phyloP scores from a whole-genome alignment of 176 grass and related monocot species.

The Ananas comosus region DNA sequence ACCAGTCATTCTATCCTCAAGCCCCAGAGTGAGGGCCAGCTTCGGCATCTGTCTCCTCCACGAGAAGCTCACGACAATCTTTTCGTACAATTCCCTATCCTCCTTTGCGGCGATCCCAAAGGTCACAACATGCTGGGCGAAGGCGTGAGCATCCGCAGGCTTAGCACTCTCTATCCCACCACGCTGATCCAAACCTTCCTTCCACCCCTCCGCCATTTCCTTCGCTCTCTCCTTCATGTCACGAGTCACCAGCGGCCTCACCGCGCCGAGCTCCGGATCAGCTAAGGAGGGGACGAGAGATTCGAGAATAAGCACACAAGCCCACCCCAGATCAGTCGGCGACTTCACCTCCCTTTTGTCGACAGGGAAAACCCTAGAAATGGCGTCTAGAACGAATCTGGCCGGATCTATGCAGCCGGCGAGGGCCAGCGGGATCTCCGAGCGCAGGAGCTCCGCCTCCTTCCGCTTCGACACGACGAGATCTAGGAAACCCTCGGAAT shows the following conservation, averaged over 20 bases:
- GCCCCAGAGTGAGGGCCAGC: constrained; percentile 54
- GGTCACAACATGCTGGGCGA: constrained; percentile 65
- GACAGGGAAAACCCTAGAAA: constrained; percentile 60
- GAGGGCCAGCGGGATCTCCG: constrained; percentile 42
- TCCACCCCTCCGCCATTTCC: constrained; percentile 56
- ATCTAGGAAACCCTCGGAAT: constrained; percentile 41
- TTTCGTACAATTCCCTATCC: constrained; percentile 50
- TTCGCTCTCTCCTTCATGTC: constrained; percentile 35
- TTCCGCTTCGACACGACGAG: constrained; percentile 58
- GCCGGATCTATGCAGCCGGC: constrained; percentile 66
- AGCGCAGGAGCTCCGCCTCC: constrained; percentile 60
- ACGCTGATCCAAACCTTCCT: constrained; percentile 40
- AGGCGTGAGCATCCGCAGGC: constrained; percentile 62
- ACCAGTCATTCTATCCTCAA: constrained; percentile 82
- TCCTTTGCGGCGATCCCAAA: constrained; percentile 52
- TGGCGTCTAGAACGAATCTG: constrained; percentile 58
- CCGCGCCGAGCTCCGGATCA: constrained; percentile 36
- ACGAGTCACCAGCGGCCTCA: constrained; percentile 43
- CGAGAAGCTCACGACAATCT: constrained; percentile 60
- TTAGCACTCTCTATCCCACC: constrained; percentile 61
- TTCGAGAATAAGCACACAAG: constrained; percentile 80
- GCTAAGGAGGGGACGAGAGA: constrained; percentile 50
- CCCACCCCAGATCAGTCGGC: constrained; percentile 70
- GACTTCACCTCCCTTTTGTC: constrained; percentile 47
- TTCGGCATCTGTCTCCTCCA: constrained; percentile 87